These are phyloP conservation scores for Prunus dulcis DNA, from an alignment of 306 rosid genomes.

Conservation along the genomic window DNA sequence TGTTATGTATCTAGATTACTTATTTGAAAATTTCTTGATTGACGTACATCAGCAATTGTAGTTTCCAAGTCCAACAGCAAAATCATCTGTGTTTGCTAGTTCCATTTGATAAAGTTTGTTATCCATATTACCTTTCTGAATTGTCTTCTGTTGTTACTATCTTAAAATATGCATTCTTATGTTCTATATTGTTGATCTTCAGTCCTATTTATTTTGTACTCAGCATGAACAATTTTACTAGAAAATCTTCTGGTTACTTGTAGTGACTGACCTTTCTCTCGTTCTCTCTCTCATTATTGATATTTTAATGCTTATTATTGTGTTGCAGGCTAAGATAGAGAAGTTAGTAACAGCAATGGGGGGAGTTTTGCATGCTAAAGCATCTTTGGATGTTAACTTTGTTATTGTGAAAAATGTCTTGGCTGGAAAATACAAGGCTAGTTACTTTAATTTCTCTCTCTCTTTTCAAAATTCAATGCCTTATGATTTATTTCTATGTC, in stretches of 20 bases:
- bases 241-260: not conserved
- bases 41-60: not conserved
- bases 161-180: not conserved
- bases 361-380: slow-evolving; percentile 61
- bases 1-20: not conserved
- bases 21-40: not conserved
- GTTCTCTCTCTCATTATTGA: not conserved
- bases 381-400: slow-evolving; percentile 71
- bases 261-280: not conserved
- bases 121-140: not conserved
- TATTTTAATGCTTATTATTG: not conserved
- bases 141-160: not conserved
- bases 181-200: not conserved
- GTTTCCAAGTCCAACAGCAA: not conserved
- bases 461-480: not conserved
- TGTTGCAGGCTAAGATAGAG: slow-evolving; percentile 63
- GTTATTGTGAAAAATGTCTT: slow-evolving; percentile 81
- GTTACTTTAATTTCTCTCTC: slow-evolving; percentile 24
- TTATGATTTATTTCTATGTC: not conserved
- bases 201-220: not conserved
- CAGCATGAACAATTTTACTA: not conserved
- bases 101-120: not conserved
- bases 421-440: slow-evolving; percentile 89
- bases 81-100: not conserved
- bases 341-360: slow-evolving; percentile 85